A percentile compares a stretch with the other conserved stretches of the same genome.
phyloP scores from a whole-genome alignment of 192 early-diverging fungal species.

The Entophlyctis luteolus region DNA sequence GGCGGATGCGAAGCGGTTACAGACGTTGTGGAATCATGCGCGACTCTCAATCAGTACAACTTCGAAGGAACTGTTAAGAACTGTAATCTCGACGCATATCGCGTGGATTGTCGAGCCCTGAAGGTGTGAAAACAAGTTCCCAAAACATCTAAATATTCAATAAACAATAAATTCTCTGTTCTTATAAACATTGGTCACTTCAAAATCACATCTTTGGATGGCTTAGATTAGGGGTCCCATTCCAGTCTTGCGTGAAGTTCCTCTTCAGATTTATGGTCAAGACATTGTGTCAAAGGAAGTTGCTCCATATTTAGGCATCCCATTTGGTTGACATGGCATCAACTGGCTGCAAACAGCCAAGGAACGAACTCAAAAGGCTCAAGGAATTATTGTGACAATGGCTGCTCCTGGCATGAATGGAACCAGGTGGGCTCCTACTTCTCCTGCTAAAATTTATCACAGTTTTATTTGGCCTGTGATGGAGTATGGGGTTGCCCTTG shows the following conservation, averaged over 20 bases:
- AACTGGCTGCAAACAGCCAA: not conserved
- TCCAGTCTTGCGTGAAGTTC: too few relatives aligned
- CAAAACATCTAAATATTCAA: too few relatives aligned
- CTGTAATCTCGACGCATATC: too few relatives aligned
- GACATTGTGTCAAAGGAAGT: not conserved
- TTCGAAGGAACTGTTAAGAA: not conserved
- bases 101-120: too few relatives aligned
- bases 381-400: not conserved
- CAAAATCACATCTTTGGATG: too few relatives aligned
- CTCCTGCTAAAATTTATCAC: not conserved
- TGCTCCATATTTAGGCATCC: not conserved
- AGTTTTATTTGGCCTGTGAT: not conserved
- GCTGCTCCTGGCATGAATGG: not conserved
- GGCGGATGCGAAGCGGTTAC: conserved; percentile 19
- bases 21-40: not conserved
- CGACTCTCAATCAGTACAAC: not conserved
- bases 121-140: too few relatives aligned
- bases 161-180: too few relatives aligned
- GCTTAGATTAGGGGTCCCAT: too few relatives aligned
- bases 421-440: not conserved
- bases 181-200: too few relatives aligned
- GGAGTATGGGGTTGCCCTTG: not conserved
- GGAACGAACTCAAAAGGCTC: not conserved
- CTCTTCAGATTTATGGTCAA: not conserved
- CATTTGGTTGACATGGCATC: not conserved